Evolutionary conservation across 257 asterid species (phyloP).

Genomic region (Salvia splendens): DNA sequence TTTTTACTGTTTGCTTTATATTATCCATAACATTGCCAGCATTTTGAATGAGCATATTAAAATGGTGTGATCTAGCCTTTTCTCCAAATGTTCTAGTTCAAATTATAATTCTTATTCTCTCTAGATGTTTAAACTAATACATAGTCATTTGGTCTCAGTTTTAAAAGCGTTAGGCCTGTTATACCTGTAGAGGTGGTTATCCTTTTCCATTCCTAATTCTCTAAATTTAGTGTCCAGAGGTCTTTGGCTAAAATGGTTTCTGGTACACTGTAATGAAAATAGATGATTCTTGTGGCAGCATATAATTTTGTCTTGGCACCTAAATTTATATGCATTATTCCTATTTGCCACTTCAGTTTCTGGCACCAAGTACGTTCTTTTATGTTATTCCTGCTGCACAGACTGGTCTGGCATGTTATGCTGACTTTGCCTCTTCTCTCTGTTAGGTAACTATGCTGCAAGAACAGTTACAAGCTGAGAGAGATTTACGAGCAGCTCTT

Average conservation of each 20-base stretch:
- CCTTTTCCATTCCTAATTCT: background rate
- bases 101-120: conserved; percentile 8
- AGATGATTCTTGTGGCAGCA: background rate
- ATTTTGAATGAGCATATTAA: conserved; percentile 24
- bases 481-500: conserved; percentile 90
- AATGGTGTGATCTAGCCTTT: conserved; percentile 5
- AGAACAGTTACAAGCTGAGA: conserved; percentile 98
- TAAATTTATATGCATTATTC: background rate
- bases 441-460: conserved; percentile 83
- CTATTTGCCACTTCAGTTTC: background rate
- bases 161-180: background rate
- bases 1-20: conserved; percentile 17
- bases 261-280: conserved; percentile 11
- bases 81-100: conserved; percentile 6
- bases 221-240: background rate
- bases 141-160: conserved; percentile 1
- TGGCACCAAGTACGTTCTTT: no score
- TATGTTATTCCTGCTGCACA: conserved; percentile 8
- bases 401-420: conserved; percentile 7
- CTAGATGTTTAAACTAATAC: background rate
- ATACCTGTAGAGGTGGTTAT: background rate
- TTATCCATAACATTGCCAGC: conserved; percentile 13
- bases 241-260: background rate
- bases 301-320: background rate
- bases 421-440: conserved; percentile 31